Conservation (phyloP, 192 early-diverging fungal genomes). For the Kappamyces sp. region DNA sequence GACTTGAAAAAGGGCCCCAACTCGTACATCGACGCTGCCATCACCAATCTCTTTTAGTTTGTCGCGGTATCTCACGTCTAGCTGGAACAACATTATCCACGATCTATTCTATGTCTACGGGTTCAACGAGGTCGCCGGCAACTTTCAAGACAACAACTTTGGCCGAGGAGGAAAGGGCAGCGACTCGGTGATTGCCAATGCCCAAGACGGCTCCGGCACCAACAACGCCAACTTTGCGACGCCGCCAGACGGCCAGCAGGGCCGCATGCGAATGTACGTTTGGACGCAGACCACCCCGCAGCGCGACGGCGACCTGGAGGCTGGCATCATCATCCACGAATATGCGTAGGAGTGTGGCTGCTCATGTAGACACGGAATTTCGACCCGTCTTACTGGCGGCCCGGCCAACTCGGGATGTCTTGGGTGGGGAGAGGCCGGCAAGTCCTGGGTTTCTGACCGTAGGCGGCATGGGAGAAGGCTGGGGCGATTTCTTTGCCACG, state of each 20-base stretch:
- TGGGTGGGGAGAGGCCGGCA: slow-evolving; percentile 79
- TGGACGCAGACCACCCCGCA: slow-evolving; percentile 71
- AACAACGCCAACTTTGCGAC: slow-evolving; percentile 84
- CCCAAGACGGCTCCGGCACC: slow-evolving; percentile 84
- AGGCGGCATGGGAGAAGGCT: slow-evolving; percentile 89
- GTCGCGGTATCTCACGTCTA: too few species aligned
- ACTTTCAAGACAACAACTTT: slow-evolving; percentile 90
- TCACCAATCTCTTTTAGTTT: slow-evolving; percentile 81
- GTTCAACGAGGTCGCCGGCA: slow-evolving; percentile 84
- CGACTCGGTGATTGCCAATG: slow-evolving; percentile 88
- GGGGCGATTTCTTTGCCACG: slow-evolving; percentile 90
- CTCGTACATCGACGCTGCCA: slow-evolving; percentile 69
- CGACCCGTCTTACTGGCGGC: slow-evolving; percentile 86
- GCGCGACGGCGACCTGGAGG: slow-evolving; percentile 85
- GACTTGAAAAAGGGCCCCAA: slow-evolving; percentile 58
- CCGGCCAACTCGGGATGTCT: slow-evolving; percentile 86
- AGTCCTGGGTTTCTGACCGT: slow-evolving; percentile 15
- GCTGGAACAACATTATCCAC: slow-evolving; percentile 83
- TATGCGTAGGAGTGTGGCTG: slow-evolving; percentile 28
- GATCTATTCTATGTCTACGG: slow-evolving; percentile 87
- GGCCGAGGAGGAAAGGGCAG: slow-evolving; percentile 67
- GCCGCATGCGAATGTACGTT: slow-evolving; percentile 92
- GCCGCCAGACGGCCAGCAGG: slow-evolving; percentile 85
- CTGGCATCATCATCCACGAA: slow-evolving; percentile 91
- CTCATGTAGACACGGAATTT: slow-evolving; percentile 72